Conservation (phyloP, 2,329 filamentous ascomycete species). For the Apiospora pterosperma region DNA sequence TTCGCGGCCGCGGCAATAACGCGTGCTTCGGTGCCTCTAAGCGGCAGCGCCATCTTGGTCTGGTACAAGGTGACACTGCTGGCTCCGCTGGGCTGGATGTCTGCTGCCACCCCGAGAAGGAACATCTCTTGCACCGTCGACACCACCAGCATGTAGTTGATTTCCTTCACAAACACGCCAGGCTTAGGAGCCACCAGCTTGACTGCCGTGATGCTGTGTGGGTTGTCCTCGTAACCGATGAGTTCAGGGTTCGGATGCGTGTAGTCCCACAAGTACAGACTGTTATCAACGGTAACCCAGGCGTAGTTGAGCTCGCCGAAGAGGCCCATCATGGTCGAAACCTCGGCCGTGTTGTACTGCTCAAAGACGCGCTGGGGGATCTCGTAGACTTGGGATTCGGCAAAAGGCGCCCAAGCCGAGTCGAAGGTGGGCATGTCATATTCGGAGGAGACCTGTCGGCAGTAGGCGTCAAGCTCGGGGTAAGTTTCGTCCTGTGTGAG, state of each 20-base stretch:
- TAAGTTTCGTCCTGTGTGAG: slow-evolving; percentile 75
- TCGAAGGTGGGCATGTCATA: slow-evolving; percentile 74
- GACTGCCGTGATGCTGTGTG: slow-evolving; percentile 85
- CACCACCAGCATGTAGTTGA: slow-evolving; percentile 85
- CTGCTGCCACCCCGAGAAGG: slow-evolving; percentile 77
- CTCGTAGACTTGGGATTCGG: slow-evolving; percentile 79
- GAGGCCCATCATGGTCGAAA: slow-evolving; percentile 90
- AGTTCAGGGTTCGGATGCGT: slow-evolving; percentile 87
- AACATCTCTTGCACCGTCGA: slow-evolving; percentile 83
- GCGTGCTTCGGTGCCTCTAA: slow-evolving; percentile 73
- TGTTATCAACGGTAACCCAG: slow-evolving; percentile 94
- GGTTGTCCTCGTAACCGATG: slow-evolving; percentile 87
- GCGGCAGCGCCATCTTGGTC: slow-evolving; percentile 78
- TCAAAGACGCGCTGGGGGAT: slow-evolving; percentile 92
- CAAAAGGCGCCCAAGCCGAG: slow-evolving; percentile 81
- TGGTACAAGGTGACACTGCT: slow-evolving; percentile 78
- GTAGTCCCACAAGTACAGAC: slow-evolving; percentile 96
- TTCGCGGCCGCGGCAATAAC: slow-evolving; percentile 77
- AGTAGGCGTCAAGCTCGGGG: slow-evolving; percentile 85
- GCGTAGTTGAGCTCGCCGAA: slow-evolving; percentile 94
- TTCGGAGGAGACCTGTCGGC: slow-evolving; percentile 83
- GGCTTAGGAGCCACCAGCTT: slow-evolving; percentile 80
- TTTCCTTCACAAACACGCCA: slow-evolving; percentile 81
- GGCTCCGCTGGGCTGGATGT: slow-evolving; percentile 63
- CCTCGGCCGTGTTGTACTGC: slow-evolving; percentile 82